Base-by-base conservation (phyloP, 2,329 filamentous ascomycete species). In the Lasiodiplodia theobromae region DNA sequence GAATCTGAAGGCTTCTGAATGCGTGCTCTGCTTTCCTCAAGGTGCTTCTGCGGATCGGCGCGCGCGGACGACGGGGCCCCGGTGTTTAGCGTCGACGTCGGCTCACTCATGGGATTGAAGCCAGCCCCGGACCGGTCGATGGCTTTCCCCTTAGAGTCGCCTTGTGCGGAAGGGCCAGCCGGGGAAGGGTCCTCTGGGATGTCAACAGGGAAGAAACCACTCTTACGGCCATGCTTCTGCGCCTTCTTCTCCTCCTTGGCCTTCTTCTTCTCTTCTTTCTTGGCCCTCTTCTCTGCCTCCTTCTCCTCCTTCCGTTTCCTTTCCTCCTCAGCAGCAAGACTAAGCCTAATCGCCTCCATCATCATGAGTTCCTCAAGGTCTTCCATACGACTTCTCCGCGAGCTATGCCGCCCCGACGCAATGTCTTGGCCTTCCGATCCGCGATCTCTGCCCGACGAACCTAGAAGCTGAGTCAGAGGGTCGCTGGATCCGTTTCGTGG, bases 301-400 rank as follows among this genome's bases (percentile, higher is more conserved):
- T 94, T 95, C 63, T 96, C 92, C 60, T 92, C 90, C 75, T 93
- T 96, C 57, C 88, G 91, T 73, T 93, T 92, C n/a, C 95, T 88
- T 52, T 98, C 95, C 75, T 98, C 95, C 77, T 99, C 96, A 1
- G 93, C 91, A 0, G 92, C 94, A n/a, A 99, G 84, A 58, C 94
- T 97, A 37, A 97, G 80, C 49, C 96, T 87, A 58, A 99, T 96
- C 0, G 96, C 96, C 78, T 99, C 96, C 86, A 96, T 93, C 85
- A 98, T 94, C 96, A 99, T 99, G 84, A 99, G 92, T 60, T 97
- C 95, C 77, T 99, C 96, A 0, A 98, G 86, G 73, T 98, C 94
- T 25, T 96, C 93, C 76, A 96, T 88, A 37, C 93, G 72, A 60
- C 77, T 86, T 68, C 80, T 87, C 69, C 89, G 82, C 44, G 86